A percentile compares a stretch with the other conserved stretches of the same genome.
Evolutionary conservation across 805 yeast species (phyloP).

Genomic region (Scheffersomyces coipomensis): DNA sequence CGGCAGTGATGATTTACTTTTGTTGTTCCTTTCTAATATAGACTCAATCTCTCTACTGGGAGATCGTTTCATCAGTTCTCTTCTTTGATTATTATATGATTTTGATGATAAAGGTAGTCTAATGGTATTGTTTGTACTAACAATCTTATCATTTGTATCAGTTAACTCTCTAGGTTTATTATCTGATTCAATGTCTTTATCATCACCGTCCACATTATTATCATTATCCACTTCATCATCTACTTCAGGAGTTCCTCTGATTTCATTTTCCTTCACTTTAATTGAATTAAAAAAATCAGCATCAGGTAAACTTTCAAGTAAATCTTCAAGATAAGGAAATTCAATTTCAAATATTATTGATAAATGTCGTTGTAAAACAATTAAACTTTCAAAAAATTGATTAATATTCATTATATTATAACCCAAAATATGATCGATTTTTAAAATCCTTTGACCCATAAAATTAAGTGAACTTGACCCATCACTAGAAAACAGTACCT

Average conservation of each 20-base stretch:
- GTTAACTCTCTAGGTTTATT: constrained; percentile 2
- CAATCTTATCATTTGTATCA: constrained; percentile 18
- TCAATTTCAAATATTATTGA: constrained; percentile 15
- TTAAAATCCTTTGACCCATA: constrained; percentile 28
- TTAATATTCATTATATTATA: constrained; percentile 27
- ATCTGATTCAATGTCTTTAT: constrained; percentile 6
- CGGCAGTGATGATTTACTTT: no score
- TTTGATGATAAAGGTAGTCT: constrained; percentile 27
- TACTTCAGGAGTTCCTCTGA: constrained; percentile 17
- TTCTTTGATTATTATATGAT: constrained; percentile 24
- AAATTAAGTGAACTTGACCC: constrained; percentile 6
- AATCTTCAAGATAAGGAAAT: constrained; percentile 25
- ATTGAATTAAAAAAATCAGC: constrained; percentile 25
- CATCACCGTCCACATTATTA: neutral
- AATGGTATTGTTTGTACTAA: constrained; percentile 29
- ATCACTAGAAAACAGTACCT: constrained; percentile 16
- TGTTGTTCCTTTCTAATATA: no score
- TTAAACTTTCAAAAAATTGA: constrained; percentile 26
- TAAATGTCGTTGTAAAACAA: constrained; percentile 19
- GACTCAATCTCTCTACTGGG: constrained; percentile 6
- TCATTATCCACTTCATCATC: constrained; percentile 1
- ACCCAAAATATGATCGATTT: constrained; percentile 23
- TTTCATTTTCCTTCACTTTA: constrained; percentile 28
- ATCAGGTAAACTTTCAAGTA: constrained; percentile 19
- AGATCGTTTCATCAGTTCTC: constrained; percentile 9